Conservation (phyloP, 768 basidiomycete species). For the Hericium alpestre region DNA sequence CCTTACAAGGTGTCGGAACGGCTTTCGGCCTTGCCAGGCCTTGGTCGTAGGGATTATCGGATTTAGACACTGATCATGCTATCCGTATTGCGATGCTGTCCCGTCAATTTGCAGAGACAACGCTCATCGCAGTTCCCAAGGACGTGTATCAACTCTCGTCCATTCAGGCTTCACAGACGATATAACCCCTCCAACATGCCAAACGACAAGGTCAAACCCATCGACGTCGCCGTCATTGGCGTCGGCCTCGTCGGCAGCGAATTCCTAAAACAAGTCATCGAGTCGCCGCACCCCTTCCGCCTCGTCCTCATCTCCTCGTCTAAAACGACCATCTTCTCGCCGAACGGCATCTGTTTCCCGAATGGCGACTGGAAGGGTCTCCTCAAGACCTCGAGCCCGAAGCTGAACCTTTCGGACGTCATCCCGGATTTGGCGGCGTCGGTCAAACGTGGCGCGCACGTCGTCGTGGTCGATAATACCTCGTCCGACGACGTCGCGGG, state of each 20-base stretch:
- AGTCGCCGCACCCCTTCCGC: conserved; percentile 46
- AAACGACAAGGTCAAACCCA: neutral
- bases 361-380: conserved; percentile 32
- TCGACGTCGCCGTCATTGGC: conserved; percentile 71
- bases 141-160: too few species aligned
- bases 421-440: conserved; percentile 33
- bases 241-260: conserved; percentile 89
- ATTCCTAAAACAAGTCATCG: conserved; percentile 71
- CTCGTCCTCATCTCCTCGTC: conserved; percentile 66
- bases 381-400: conserved; percentile 36
- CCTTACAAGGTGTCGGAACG: too few species aligned
- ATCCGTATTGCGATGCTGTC: too few species aligned
- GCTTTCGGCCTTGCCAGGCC: too few species aligned
- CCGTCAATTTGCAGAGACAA: too few species aligned
- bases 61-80: too few species aligned
- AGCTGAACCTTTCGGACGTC: conserved; percentile 31
- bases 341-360: conserved; percentile 33
- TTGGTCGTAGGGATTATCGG: too few species aligned
- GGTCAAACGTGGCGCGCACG: conserved; percentile 37
- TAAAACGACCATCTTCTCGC: conserved; percentile 44
- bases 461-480: conserved; percentile 85
- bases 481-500: conserved; percentile 52
- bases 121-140: too few species aligned
- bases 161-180: too few species aligned
- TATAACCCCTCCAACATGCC: too few species aligned